phyloP scores from a whole-genome alignment of 306 rosid species.

The Cucumis cinereus region DNA sequence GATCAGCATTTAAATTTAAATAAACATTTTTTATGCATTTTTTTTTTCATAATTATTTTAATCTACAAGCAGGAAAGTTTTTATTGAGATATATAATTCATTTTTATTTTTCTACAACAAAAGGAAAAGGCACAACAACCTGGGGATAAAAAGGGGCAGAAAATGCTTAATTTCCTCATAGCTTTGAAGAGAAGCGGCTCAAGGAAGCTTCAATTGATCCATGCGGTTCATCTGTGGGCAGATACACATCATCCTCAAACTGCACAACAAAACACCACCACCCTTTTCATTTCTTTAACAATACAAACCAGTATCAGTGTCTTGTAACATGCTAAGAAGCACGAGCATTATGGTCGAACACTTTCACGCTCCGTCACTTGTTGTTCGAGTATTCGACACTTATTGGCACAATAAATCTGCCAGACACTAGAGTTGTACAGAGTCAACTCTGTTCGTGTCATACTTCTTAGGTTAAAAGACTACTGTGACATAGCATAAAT shows the following conservation, averaged over 20 bases:
- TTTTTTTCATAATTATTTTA: neutral
- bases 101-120: neutral
- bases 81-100: neutral
- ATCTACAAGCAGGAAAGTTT: neutral
- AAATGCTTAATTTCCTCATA: constrained; percentile 19
- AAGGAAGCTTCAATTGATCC: constrained; percentile 86
- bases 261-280: constrained; percentile 21
- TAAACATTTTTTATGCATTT: neutral
- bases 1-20: neutral
- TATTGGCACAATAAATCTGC: neutral
- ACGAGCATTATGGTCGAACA: too few species aligned
- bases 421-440: neutral
- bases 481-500: too few species aligned
- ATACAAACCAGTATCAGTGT: neutral
- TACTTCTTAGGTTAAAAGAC: too few species aligned
- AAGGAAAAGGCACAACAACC: neutral
- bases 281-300: neutral
- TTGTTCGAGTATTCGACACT: neutral
- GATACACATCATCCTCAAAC: constrained; percentile 84
- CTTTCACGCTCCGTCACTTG: neutral
- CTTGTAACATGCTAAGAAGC: neutral
- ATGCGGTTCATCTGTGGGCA: constrained; percentile 90
- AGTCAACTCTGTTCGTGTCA: too few species aligned
- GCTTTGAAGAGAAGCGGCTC: constrained; percentile 61
- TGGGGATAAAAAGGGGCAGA: neutral